Evolutionary conservation across 1,284 basidiomycete genomes (phyloP).

Genomic region (Boletellus deceptivus): DNA sequence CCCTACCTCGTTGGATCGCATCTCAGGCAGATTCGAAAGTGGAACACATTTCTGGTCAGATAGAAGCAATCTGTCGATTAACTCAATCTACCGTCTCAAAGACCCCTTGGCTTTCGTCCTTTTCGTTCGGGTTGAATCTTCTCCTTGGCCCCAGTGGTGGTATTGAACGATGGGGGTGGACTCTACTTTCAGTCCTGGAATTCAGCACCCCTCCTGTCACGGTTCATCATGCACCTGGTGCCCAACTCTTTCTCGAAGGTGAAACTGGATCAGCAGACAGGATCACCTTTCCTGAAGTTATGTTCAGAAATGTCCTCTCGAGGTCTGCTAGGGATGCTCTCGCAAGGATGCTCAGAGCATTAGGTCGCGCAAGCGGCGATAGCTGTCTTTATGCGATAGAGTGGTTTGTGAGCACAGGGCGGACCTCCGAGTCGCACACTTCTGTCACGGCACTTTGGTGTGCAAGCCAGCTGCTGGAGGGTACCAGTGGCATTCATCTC

Average conservation of each 20-base stretch:
- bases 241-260: slow-evolving; percentile 59
- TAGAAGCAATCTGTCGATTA: slow-evolving; percentile 68
- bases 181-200: slow-evolving; percentile 72
- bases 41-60: slow-evolving; percentile 60
- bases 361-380: slow-evolving; percentile 73
- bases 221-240: slow-evolving; percentile 44
- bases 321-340: slow-evolving; percentile 55
- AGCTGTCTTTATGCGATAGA: slow-evolving; percentile 73
- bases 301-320: slow-evolving; percentile 61
- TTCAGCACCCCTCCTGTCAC: slow-evolving; percentile 58
- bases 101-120: slow-evolving; percentile 34
- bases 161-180: slow-evolving; percentile 88
- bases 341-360: slow-evolving; percentile 64
- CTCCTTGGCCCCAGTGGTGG: slow-evolving; percentile 77
- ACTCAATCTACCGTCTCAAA: slow-evolving; percentile 27
- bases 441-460: slow-evolving; percentile 84
- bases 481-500: slow-evolving; percentile 52
- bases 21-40: slow-evolving; percentile 71
- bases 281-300: slow-evolving; percentile 56
- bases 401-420: slow-evolving; percentile 72
- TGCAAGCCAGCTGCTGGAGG: slow-evolving; percentile 71
- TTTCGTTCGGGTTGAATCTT: slow-evolving; percentile 57
- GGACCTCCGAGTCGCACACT: slow-evolving; percentile 40
- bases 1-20: slow-evolving; percentile 72
- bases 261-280: slow-evolving; percentile 38